Evolutionary conservation across 2,329 filamentous ascomycete genomes (phyloP).

Genomic region (Colletotrichum somersetense): DNA sequence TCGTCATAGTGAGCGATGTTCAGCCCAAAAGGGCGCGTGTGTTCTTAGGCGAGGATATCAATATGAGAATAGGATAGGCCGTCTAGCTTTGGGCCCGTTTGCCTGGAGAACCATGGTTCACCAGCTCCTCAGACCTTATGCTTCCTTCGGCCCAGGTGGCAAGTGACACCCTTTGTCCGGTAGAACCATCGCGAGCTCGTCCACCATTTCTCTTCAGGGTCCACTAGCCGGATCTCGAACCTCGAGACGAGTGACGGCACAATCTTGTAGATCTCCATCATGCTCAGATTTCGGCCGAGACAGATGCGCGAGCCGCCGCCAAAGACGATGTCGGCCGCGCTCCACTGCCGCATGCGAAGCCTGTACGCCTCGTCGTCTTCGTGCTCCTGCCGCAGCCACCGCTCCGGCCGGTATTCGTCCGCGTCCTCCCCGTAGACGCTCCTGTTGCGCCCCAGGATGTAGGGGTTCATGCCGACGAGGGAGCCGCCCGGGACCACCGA

Average conservation of each 20-base stretch:
- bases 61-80: not conserved
- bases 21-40: not conserved
- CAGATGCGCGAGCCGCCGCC: constrained; percentile 56
- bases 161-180: constrained; percentile 42
- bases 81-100: not conserved
- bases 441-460: constrained; percentile 55
- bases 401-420: constrained; percentile 59
- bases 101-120: not conserved
- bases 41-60: not conserved
- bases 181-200: constrained; percentile 43
- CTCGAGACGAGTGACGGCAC: constrained; percentile 57
- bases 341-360: constrained; percentile 53
- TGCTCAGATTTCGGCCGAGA: constrained; percentile 52
- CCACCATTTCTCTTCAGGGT: constrained; percentile 45
- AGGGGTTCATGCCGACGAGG: constrained; percentile 57
- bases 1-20: not conserved
- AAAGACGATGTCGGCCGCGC: constrained; percentile 54
- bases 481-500: constrained; percentile 52
- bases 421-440: constrained; percentile 59
- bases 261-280: constrained; percentile 53
- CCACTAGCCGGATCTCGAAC: constrained; percentile 55
- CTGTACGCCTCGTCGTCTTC: constrained; percentile 52
- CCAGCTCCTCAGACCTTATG: not conserved
- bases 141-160: constrained; percentile 38
- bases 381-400: constrained; percentile 57